Evolutionary conservation across 2,329 filamentous ascomycete species (phyloP).

Genomic region (Raffaelea deltoideospora): DNA sequence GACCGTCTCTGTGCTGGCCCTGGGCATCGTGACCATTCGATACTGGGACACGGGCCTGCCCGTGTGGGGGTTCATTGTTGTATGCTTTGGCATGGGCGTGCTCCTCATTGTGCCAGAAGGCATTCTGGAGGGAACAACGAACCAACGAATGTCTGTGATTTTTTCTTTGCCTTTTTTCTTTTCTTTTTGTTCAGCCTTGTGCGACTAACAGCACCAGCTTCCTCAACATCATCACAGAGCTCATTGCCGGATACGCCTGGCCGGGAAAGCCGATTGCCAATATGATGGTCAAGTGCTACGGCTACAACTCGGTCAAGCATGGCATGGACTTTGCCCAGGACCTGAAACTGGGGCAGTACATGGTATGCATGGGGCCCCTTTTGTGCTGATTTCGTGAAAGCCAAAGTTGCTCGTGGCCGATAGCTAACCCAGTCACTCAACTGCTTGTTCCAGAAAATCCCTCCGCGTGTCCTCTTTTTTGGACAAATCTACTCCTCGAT

Average conservation of each 20-base stretch:
- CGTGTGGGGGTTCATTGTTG: constrained; percentile 18
- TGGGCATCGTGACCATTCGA: constrained; percentile 16
- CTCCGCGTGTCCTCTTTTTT: constrained; percentile 41
- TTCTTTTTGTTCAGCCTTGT: not conserved
- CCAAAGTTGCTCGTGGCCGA: no score
- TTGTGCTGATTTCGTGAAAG: no score
- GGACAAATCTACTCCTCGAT: constrained; percentile 44
- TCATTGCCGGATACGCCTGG: constrained; percentile 26
- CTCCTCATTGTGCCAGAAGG: constrained; percentile 28
- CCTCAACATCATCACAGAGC: constrained; percentile 31
- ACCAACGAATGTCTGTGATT: constrained; percentile 9
- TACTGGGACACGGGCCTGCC: constrained; percentile 14
- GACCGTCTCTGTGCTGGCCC: constrained; percentile 13
- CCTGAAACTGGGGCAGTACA: constrained; percentile 11
- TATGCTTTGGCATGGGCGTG: constrained; percentile 26
- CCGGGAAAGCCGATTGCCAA: constrained; percentile 29
- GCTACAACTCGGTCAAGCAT: constrained; percentile 26
- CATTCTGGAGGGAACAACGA: constrained; percentile 27
- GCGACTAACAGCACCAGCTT: constrained; percentile 14
- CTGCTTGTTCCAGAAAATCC: constrained; percentile 31
- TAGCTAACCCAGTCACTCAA: no score
- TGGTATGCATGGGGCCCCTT: no score
- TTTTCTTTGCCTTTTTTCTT: not conserved
- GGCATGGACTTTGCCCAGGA: constrained; percentile 31
- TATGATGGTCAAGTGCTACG: constrained; percentile 28